Evolutionary conservation across 2,329 filamentous ascomycete species (phyloP), one percentile per base, ranked within the genome.

Genomic region (Aureobasidium sp.): DNA sequence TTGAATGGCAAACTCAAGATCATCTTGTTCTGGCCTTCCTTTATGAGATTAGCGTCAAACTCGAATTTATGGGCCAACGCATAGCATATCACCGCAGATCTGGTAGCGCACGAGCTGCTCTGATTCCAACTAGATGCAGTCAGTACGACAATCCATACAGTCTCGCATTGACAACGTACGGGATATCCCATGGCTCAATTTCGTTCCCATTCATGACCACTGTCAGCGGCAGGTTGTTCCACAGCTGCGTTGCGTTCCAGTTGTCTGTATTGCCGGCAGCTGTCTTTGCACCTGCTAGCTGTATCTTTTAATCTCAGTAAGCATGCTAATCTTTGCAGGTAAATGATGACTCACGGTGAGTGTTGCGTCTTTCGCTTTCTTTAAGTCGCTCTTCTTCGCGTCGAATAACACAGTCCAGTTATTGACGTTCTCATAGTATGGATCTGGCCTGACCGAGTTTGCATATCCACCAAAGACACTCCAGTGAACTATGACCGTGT

Each of bases 211-310:
- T 82, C 14, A 82, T 75, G 2, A 70, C 73, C 0, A 81, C 78
- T 0, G 75, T 77, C 58, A 82, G 81, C 0, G 78, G 77, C 9
- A 87, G 68, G 64, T 86, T 81, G 2, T 76, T 73, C 64, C 79
- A 81, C 27, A 75, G 75, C 68, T 86, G 78, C 2, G 74, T 77
- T 2, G 79, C 74, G 65, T 84, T 84, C 66, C 74, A 84, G 1
- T 80, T 73, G 68, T 86, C 83, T 1, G 82, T 85, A 67, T 87
- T 87, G 1, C 84, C 84, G 0, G 80, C 78, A 4, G 82, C 82
- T 0, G 82, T 84, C 73, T 87, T 87, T 1, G 80, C 84, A 2
- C 81, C 84, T 0, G 84, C 84, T 1, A 87, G 75, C 68, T 87
- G 84, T 1, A 87, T 77, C n/a, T n/a, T n/a, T n/a, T n/a, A n/a